A percentile compares a stretch with the other conserved stretches of the same genome.
phyloP scores from a whole-genome alignment of 2,329 filamentous ascomycete genomes.

The Venturia carpophila region DNA sequence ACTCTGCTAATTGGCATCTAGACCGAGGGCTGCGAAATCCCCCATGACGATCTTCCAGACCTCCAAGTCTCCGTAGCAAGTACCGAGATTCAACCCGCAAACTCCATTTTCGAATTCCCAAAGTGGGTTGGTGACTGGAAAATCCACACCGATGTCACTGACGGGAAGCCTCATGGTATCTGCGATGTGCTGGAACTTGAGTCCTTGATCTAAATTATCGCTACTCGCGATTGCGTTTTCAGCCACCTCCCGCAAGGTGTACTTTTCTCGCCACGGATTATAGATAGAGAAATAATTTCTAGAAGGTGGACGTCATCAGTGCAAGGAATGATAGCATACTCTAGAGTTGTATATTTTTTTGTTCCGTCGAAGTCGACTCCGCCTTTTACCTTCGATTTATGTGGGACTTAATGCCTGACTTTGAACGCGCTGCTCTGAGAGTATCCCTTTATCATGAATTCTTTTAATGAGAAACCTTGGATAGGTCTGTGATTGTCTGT shows the following conservation, averaged over 20 bases:
- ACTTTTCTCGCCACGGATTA: background rate
- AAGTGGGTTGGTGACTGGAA: conserved; percentile 28
- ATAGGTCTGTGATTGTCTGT: too few relatives aligned
- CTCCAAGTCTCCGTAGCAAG: conserved; percentile 35
- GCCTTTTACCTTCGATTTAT: too few relatives aligned
- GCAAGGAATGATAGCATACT: background rate
- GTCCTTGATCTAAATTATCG: too few relatives aligned
- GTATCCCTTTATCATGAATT: too few relatives aligned
- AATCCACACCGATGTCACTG: conserved; percentile 24
- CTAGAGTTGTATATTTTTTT: background rate
- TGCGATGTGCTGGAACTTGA: background rate
- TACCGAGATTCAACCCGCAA: conserved; percentile 33
- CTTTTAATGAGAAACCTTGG: too few relatives aligned
- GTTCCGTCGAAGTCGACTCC: background rate
- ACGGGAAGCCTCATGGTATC: conserved; percentile 23
- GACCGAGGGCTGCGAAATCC: conserved; percentile 32
- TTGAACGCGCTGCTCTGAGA: too few relatives aligned
- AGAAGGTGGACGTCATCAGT: background rate
- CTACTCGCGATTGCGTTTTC: background rate
- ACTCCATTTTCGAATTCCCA: conserved; percentile 31
- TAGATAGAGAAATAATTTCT: background rate
- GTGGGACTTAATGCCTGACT: too few relatives aligned
- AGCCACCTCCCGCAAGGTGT: too few relatives aligned
- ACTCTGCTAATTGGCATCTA: conserved; percentile 20
- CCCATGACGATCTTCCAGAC: conserved; percentile 28